Percentiles rank a stretch among this genome's conserved stretches.
Evolutionary conservation across 495 filamentous ascomycete species (phyloP).

Genomic region (Massariosphaeria phaeospora): DNA sequence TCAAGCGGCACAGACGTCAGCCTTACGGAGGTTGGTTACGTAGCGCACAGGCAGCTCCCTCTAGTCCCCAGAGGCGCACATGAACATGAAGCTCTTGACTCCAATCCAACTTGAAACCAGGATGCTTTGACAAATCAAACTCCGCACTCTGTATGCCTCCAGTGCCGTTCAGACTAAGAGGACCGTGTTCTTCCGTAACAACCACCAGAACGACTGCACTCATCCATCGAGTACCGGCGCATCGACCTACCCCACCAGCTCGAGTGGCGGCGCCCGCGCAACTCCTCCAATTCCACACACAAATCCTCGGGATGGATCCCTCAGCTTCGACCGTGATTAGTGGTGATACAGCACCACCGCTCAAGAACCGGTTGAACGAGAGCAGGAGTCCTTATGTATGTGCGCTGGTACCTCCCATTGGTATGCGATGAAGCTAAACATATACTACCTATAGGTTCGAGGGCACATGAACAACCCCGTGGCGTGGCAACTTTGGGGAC

Average conservation of each 20-base stretch:
- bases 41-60: too few relatives aligned
- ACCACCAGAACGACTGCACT: neutral
- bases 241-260: neutral
- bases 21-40: too few relatives aligned
- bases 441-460: conserved; percentile 54
- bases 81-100: too few relatives aligned
- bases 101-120: too few relatives aligned
- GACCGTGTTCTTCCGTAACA: conserved; percentile 17
- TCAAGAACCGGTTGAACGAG: conserved; percentile 66
- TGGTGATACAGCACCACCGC: conserved; percentile 13
- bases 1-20: too few relatives aligned
- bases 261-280: neutral
- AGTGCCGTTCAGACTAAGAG: conserved; percentile 20
- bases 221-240: neutral
- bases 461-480: conserved; percentile 80
- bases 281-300: conserved; percentile 11
- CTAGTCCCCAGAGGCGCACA: too few relatives aligned
- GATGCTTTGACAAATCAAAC: too few relatives aligned
- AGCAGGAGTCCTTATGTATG: conserved; percentile 78
- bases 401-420: conserved; percentile 6
- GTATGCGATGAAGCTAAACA: conserved; percentile 8
- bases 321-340: conserved; percentile 15
- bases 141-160: conserved; percentile 22
- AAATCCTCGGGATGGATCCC: conserved; percentile 29
- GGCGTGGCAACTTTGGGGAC: conserved; percentile 87